Percentiles rank a stretch among this genome's conserved stretches.
Conservation (phyloP, 495 filamentous ascomycete genomes). For the Neurospora sp. region DNA sequence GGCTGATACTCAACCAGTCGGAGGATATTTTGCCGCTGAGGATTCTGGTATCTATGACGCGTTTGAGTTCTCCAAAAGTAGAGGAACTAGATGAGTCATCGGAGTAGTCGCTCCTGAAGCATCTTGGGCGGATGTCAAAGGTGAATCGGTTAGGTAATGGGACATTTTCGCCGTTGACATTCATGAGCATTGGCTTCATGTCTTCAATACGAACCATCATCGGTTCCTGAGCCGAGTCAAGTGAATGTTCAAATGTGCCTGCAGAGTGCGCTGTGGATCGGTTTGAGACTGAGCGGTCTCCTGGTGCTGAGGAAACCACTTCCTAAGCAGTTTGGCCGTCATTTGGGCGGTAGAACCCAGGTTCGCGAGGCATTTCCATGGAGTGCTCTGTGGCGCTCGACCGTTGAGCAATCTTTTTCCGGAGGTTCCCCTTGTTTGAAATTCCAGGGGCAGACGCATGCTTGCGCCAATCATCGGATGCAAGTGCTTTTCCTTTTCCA, state of each 20-base stretch:
- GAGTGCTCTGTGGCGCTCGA: constrained; percentile 3
- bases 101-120: background rate
- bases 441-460: background rate
- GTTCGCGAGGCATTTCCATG: background rate
- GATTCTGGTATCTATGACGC: background rate
- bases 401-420: background rate
- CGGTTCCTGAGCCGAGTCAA: background rate
- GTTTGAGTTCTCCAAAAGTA: constrained; percentile 9
- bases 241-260: background rate
- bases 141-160: constrained; percentile 14
- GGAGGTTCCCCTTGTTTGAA: background rate
- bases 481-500: constrained; percentile 12
- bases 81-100: background rate
- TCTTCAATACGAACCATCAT: constrained; percentile 9
- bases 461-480: constrained; percentile 22
- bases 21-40: constrained; percentile 2
- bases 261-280: background rate
- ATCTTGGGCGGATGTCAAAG: constrained; percentile 11
- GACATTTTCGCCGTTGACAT: constrained; percentile 14
- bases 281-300: background rate
- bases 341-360: constrained; percentile 9
- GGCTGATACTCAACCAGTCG: background rate
- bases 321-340: constrained; percentile 12
- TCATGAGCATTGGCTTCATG: constrained; percentile 13
- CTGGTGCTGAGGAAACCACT: constrained; percentile 12